A percentile compares a stretch with the other conserved stretches of the same genome.
Conservation (phyloP, 441 rosid species). For the Erodium trifolium region DNA sequence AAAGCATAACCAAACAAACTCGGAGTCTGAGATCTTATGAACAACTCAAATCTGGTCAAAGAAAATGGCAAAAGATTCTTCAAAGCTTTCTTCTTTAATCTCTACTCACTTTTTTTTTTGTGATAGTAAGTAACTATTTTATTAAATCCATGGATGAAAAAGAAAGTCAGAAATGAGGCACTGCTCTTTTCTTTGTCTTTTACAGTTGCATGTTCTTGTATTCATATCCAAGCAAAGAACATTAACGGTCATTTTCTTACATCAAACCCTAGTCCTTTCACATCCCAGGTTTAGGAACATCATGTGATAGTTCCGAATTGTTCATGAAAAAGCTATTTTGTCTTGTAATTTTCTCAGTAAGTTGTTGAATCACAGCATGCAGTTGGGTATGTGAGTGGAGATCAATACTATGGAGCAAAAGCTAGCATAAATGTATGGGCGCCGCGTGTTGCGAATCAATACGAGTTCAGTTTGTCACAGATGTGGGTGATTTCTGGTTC, state of each 20-base stretch:
- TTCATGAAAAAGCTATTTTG: too few relatives aligned
- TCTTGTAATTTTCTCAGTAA: too few relatives aligned
- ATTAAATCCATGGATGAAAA: too few relatives aligned
- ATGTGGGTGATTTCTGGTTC: constrained; percentile 26
- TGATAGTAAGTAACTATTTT: too few relatives aligned
- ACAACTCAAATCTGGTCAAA: constrained; percentile 22
- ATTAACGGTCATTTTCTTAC: too few relatives aligned
- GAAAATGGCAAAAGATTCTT: constrained; percentile 24
- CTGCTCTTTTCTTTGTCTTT: too few relatives aligned
- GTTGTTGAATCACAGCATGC: constrained; percentile 14
- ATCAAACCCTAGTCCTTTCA: not conserved
- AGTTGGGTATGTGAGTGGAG: constrained; percentile 21
- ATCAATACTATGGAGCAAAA: constrained; percentile 22
- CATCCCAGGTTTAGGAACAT: not conserved
- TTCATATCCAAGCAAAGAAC: too few relatives aligned
- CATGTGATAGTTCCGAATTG: too few relatives aligned
- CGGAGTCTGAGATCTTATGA: not conserved
- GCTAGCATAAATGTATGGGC: constrained; percentile 26
- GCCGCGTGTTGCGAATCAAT: constrained; percentile 16
- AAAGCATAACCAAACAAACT: not conserved
- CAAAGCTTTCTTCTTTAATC: constrained; percentile 11
- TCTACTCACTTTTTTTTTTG: constrained; percentile 12
- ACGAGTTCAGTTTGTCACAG: constrained; percentile 23
- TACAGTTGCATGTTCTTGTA: too few relatives aligned
- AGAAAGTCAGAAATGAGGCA: too few relatives aligned